Evolutionary conservation across 371 early-diverging fungal genomes (phyloP).

Genomic region (Mucor racemosus): DNA sequence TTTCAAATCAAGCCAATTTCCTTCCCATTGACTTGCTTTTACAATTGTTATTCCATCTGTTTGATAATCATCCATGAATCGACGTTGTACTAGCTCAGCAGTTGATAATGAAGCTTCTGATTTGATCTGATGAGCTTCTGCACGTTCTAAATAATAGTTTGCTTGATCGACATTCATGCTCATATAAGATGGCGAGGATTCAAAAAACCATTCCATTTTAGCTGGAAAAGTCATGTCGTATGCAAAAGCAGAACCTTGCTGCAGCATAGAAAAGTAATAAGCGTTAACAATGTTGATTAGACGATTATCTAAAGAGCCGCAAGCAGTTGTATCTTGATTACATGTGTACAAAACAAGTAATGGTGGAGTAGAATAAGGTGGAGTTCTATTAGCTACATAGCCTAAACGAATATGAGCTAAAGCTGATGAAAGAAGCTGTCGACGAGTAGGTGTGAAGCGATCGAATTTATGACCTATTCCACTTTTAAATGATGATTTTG

Average conservation of each 20-base stretch:
- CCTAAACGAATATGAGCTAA: conserved; percentile 45
- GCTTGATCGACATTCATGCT: conserved; percentile 39
- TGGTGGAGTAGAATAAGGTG: conserved; percentile 46
- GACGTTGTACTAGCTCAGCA: conserved; percentile 11
- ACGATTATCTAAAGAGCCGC: conserved; percentile 42
- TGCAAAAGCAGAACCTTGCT: conserved; percentile 47
- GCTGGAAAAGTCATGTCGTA: conserved; percentile 40
- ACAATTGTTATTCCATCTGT: conserved; percentile 15
- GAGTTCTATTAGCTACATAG: conserved; percentile 53
- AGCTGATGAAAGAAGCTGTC: conserved; percentile 28
- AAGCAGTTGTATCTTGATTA: conserved; percentile 8
- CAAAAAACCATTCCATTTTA: conserved; percentile 44
- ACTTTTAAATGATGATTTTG: not conserved
- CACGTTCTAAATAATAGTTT: conserved; percentile 29
- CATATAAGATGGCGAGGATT: conserved; percentile 37
- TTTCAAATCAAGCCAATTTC: conserved; percentile 12
- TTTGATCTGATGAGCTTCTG: not conserved
- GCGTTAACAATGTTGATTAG: conserved; percentile 33
- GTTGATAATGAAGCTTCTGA: not conserved
- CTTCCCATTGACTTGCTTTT: conserved; percentile 10
- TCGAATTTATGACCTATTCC: conserved; percentile 5
- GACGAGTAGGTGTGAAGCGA: conserved; percentile 17
- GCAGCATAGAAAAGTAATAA: conserved; percentile 48
- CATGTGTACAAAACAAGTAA: conserved; percentile 42
- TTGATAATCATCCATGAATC: conserved; percentile 8